phyloP scores from a whole-genome alignment of 345 rosid species.

The Bruguiera sexangula region DNA sequence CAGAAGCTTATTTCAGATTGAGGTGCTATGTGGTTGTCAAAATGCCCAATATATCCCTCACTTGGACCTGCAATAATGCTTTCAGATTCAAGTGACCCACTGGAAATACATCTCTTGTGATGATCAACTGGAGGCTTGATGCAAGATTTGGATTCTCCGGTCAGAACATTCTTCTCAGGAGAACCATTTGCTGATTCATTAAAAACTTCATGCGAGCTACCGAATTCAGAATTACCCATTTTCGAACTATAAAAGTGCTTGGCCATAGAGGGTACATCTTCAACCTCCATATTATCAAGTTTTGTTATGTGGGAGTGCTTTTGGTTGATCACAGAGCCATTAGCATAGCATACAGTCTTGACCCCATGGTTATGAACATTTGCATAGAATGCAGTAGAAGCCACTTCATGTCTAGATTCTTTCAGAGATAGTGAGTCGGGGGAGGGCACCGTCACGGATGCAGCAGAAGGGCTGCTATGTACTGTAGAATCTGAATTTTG shows the following conservation, averaged over 20 bases:
- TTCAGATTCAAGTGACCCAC: slow-evolving; percentile 40
- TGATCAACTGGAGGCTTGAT: slow-evolving; percentile 33
- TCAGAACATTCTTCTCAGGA: slow-evolving; percentile 20
- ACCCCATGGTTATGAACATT: slow-evolving; percentile 20
- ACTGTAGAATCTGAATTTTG: slow-evolving; percentile 33
- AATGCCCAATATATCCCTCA: slow-evolving; percentile 33
- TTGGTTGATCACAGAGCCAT: slow-evolving; percentile 26
- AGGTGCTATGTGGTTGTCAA: slow-evolving; percentile 30
- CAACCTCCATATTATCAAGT: slow-evolving; percentile 9
- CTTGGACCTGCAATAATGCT: slow-evolving; percentile 28
- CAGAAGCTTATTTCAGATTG: slow-evolving; percentile 42
- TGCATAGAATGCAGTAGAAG: slow-evolving; percentile 20
- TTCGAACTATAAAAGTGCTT: slow-evolving; percentile 26
- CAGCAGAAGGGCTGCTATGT: slow-evolving; percentile 29
- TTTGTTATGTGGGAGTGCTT: slow-evolving; percentile 25
- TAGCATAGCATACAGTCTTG: slow-evolving; percentile 27
- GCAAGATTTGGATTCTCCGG: slow-evolving; percentile 29
- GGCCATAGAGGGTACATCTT: slow-evolving; percentile 36
- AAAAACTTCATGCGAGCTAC: slow-evolving; percentile 17
- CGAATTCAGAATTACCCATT: slow-evolving; percentile 24
- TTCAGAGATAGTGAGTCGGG: slow-evolving; percentile 44
- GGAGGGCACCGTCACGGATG: slow-evolving; percentile 24
- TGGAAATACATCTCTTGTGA: slow-evolving; percentile 34
- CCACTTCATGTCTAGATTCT: slow-evolving; percentile 35
- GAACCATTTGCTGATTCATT: slow-evolving; percentile 18